These are phyloP conservation scores for Parmelia sp. DNA, from an alignment of 495 filamentous ascomycete genomes.

Conservation along the genomic window DNA sequence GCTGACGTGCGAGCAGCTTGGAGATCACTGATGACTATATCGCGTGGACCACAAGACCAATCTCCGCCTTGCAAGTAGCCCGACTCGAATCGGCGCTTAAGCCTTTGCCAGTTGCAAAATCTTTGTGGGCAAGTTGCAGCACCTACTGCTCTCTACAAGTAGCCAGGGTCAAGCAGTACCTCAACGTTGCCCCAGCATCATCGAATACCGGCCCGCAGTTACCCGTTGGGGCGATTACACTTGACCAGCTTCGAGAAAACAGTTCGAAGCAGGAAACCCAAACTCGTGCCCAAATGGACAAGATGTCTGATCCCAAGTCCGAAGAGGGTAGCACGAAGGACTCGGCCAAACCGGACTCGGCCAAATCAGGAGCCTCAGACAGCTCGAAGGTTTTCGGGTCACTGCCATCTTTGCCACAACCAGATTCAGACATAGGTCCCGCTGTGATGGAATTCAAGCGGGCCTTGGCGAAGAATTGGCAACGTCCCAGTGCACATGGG, in stretches of 20 bases:
- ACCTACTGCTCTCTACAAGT: slow-evolving; percentile 27
- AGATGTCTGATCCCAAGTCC: slow-evolving; percentile 16
- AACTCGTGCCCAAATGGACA: slow-evolving; percentile 1
- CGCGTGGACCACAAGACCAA: slow-evolving; percentile 44
- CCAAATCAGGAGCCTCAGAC: slow-evolving; percentile 15
- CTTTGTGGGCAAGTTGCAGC: slow-evolving; percentile 33
- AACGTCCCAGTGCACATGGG: slow-evolving; percentile 36
- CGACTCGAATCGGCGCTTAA: slow-evolving; percentile 36
- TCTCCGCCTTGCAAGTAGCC: slow-evolving; percentile 35
- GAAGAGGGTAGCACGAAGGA: slow-evolving; percentile 6
- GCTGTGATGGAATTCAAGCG: slow-evolving; percentile 42
- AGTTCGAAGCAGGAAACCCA: slow-evolving; percentile 12
- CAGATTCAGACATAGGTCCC: slow-evolving; percentile 14
- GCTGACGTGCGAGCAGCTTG: slow-evolving; percentile 36
- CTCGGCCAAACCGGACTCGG: slow-evolving; percentile 12
- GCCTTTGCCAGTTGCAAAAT: slow-evolving; percentile 36
- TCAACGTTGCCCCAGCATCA: slow-evolving; percentile 16
- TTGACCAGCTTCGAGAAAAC: slow-evolving; percentile 7
- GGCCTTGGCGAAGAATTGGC: slow-evolving; percentile 45
- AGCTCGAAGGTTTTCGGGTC: slow-evolving; percentile 4
- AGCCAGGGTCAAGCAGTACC: slow-evolving; percentile 26
- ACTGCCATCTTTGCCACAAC: slow-evolving; percentile 18
- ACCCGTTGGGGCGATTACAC: slow-evolving; percentile 1
- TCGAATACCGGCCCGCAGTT: slow-evolving; percentile 8
- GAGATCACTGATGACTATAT: slow-evolving; percentile 49